These are phyloP conservation scores for Phytophthora tubulina DNA, from an alignment of 352 stramenopile species.

Conservation along the genomic window DNA sequence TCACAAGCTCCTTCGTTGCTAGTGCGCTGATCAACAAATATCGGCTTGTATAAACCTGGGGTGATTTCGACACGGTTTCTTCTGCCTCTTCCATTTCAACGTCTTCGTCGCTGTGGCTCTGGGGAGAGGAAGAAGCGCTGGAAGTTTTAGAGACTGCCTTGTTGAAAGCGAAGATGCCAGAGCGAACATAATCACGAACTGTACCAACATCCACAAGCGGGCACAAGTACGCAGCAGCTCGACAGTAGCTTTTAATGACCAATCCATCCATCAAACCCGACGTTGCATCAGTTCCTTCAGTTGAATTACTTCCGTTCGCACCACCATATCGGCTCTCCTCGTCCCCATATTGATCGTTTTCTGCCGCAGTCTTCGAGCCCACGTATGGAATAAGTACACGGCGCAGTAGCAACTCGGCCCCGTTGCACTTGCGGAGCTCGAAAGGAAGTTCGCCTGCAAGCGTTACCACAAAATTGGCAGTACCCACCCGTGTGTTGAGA, in stretches of 20 bases:
- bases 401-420: conserved; percentile 61
- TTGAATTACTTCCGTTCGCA: conserved; percentile 13
- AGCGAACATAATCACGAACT: conserved; percentile 67
- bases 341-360: conserved; percentile 82
- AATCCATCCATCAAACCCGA: conserved; percentile 63
- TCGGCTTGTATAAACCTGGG: conserved; percentile 57
- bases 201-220: conserved; percentile 58
- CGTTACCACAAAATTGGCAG: conserved; percentile 81
- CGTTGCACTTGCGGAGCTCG: conserved; percentile 75
- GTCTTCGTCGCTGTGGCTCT: conserved; percentile 29
- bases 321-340: conserved; percentile 64
- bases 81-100: conserved; percentile 4
- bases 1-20: conserved; percentile 72
- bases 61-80: conserved; percentile 5
- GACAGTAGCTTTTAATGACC: conserved; percentile 78
- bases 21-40: conserved; percentile 79
- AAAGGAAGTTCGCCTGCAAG: conserved; percentile 73
- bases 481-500: conserved; percentile 83
- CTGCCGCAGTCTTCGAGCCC: conserved; percentile 55
- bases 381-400: conserved; percentile 74
- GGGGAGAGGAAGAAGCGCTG: conserved; percentile 20
- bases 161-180: conserved; percentile 75
- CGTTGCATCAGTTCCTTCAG: conserved; percentile 23
- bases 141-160: conserved; percentile 11
- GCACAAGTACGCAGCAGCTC: conserved; percentile 78